phyloP scores from a whole-genome alignment of 768 basidiomycete species.

The Amanita molliuscula region DNA sequence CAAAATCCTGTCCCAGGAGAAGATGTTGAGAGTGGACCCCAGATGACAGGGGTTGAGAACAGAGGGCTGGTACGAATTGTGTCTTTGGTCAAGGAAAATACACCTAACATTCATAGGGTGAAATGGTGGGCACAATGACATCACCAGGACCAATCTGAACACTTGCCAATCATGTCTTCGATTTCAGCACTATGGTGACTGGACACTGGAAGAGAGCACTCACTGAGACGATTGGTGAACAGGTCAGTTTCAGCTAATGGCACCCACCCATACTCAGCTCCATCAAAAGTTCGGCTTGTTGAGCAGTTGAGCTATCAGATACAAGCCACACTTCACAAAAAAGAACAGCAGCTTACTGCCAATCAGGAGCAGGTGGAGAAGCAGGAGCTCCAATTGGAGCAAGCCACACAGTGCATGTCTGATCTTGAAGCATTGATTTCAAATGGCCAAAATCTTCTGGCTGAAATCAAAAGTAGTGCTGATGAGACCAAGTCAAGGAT shows the following conservation, averaged over 20 bases:
- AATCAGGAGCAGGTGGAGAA: background rate
- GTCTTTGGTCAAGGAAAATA: background rate
- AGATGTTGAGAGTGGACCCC: background rate
- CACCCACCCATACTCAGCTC: background rate
- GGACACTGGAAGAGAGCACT: background rate
- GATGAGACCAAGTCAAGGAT: background rate
- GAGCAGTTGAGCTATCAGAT: background rate
- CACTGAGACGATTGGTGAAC: background rate
- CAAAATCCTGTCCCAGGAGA: background rate
- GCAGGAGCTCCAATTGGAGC: background rate
- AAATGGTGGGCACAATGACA: background rate
- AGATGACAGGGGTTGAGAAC: background rate
- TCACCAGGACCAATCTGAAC: background rate
- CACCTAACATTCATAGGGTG: background rate
- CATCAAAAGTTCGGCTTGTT: background rate
- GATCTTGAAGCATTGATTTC: background rate
- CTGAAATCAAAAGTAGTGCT: background rate
- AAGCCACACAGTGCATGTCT: background rate
- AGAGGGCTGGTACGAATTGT: background rate
- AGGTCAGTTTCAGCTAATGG: background rate
- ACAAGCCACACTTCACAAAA: background rate
- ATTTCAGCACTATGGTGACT: background rate
- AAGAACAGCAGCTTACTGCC: background rate
- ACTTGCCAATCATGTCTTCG: background rate
- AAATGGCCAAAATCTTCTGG: background rate